A percentile compares a stretch with the other conserved stretches of the same genome.
Conservation (phyloP, 495 filamentous ascomycete genomes). For the Trichoderma gamsii region DNA sequence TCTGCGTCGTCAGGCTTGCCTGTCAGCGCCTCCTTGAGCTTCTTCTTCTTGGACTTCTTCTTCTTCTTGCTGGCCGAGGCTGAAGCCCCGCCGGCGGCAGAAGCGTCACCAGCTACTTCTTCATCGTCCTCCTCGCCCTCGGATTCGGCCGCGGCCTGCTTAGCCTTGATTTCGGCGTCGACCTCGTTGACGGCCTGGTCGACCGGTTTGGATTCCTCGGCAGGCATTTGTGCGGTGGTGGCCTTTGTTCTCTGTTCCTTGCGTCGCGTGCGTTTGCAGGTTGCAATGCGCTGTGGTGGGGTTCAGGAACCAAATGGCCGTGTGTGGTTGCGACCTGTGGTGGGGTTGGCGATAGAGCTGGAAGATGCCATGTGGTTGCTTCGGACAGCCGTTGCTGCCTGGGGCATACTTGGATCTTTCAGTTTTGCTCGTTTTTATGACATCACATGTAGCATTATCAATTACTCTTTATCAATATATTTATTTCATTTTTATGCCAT, state of each 20-base stretch:
- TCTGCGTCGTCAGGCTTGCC: constrained; percentile 24
- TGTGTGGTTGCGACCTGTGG: neutral
- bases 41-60: constrained; percentile 45
- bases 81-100: constrained; percentile 20
- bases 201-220: constrained; percentile 43
- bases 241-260: neutral
- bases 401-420: neutral
- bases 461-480: no score
- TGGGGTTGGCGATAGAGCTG: neutral
- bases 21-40: constrained; percentile 39
- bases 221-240: constrained; percentile 32
- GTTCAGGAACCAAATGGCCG: neutral
- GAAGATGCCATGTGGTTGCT: neutral
- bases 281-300: neutral
- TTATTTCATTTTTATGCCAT: no score
- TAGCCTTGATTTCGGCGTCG: constrained; percentile 23
- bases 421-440: neutral
- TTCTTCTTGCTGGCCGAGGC: constrained; percentile 31
- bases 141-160: constrained; percentile 30
- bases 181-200: constrained; percentile 29
- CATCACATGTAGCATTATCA: no score
- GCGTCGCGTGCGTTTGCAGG: neutral
- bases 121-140: constrained; percentile 36
- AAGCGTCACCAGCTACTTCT: constrained; percentile 20
- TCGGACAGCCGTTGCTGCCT: neutral